Conservation (phyloP, 2,329 filamentous ascomycete genomes). For the Aureobasidium sp. region DNA sequence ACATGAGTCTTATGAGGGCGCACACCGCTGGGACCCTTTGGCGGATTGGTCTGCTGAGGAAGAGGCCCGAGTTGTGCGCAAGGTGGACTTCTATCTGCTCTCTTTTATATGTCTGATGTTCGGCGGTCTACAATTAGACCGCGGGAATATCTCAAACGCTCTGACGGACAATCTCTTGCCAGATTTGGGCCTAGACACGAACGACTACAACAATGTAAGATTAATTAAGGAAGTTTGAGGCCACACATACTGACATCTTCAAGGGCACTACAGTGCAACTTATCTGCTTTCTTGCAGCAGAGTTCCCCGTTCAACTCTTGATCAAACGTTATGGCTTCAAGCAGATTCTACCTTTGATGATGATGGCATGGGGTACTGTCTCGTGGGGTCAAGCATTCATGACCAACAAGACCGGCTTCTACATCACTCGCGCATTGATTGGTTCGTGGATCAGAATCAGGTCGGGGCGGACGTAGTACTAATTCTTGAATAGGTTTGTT, state of each 20-base stretch:
- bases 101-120: slow-evolving; percentile 18
- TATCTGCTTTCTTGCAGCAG: slow-evolving; percentile 14
- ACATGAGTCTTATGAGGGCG: slow-evolving; percentile 12
- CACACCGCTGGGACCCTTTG: slow-evolving; percentile 14
- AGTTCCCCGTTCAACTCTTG: slow-evolving; percentile 19
- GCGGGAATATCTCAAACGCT: slow-evolving; percentile 18
- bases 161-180: slow-evolving; percentile 19
- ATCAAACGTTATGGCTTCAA: slow-evolving; percentile 19
- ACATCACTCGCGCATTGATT: slow-evolving; percentile 16
- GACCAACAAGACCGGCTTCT: slow-evolving; percentile 16
- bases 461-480: background rate
- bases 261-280: slow-evolving; percentile 15
- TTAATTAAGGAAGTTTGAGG: background rate
- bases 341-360: slow-evolving; percentile 17
- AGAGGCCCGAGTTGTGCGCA: slow-evolving; percentile 17
- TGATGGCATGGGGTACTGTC: slow-evolving; percentile 17
- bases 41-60: slow-evolving; percentile 17
- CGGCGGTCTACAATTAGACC: slow-evolving; percentile 16
- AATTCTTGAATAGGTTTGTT: slow-evolving; percentile 13
- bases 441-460: background rate
- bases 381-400: slow-evolving; percentile 15
- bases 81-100: slow-evolving; percentile 17
- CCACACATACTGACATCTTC: slow-evolving; percentile 25
- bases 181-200: slow-evolving; percentile 15
- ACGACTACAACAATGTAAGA: slow-evolving; percentile 19